Base-by-base conservation (phyloP, 2,329 filamentous ascomycete species). In the Zasmidium cellare region DNA sequence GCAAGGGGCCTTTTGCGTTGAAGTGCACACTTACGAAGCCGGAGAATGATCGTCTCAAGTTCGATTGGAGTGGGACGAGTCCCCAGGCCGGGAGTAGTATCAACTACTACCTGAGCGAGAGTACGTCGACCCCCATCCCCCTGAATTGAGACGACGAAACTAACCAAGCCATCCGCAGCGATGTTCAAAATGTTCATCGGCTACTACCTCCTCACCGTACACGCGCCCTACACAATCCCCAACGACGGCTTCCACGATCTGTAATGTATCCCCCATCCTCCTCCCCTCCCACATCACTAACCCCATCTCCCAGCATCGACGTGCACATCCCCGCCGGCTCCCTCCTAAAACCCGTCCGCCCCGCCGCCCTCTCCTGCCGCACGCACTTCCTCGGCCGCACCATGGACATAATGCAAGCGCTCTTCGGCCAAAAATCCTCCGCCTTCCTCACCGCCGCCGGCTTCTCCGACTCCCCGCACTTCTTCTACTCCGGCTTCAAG, bases 401-500 rank as follows among this genome's bases (percentile, higher is more conserved):
- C 12, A 68, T 68, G 64, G 66, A 68, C 31, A 63, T 68, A 41
- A 68, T 68, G 66, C 66, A 68, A 55, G 64, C 64, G 20, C 62
- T 68, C 2, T 68, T 68, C 24, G 66, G 66, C 11, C 66, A 68
- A 31, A 66, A 66, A 57, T 63, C 67, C 53, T 57, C 60, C 9
- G 63, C 66, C 1, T 68, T 65, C 54, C 67, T 68, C 64, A 68
- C 66, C 1, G 66, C 66, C 1, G 66, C 64, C 14, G 66, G 66
- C 9, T 68, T 67, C 51, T 65, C 62, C 31, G 66, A 68, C 38
- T 62, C 57, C 16, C 66, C 66, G 20, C 66, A 68, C 55, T 68
- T 68, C 56, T 68, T 68, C 64, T 68, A 68, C 53, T 65, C 65
- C 1, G 74, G 71, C 1, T 80, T 80, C 62, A 74, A 62, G 45